Evolutionary conservation across 31 red algal genomes (phyloP).

Genomic region (Odonthalia washingtoniensis): DNA sequence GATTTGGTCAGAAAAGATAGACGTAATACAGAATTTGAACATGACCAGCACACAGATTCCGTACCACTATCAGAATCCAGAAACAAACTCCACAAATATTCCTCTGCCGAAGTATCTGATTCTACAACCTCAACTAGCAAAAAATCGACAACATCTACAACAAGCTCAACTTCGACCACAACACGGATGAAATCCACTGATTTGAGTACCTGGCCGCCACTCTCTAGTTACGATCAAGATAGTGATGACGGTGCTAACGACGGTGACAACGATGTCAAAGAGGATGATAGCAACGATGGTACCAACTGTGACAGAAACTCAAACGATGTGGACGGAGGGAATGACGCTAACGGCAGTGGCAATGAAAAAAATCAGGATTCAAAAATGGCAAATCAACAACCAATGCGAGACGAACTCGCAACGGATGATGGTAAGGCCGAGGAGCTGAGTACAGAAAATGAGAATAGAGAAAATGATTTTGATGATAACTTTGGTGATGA

Average conservation of each 20-base stretch:
- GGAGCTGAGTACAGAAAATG: not conserved
- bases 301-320: not conserved
- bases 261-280: too few relatives aligned
- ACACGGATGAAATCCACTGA: too few relatives aligned
- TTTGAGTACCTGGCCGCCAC: too few relatives aligned
- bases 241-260: too few relatives aligned
- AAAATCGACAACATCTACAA: too few relatives aligned
- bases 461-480: not conserved
- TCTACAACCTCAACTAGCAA: not conserved
- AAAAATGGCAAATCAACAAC: not conserved
- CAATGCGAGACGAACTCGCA: not conserved
- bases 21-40: not conserved
- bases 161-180: too few relatives aligned
- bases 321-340: not conserved
- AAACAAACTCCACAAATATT: not conserved
- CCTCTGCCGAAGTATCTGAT: not conserved
- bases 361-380: not conserved
- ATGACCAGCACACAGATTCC: not conserved
- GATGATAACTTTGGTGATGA: not conserved
- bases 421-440: not conserved
- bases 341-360: not conserved
- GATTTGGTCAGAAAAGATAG: conserved; percentile 28
- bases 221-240: not conserved
- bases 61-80: not conserved
- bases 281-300: too few relatives aligned